Evolutionary conservation across 1,139 yeast genomes (phyloP), one percentile per base, ranked within the genome.

Genomic region (Hyphopichia pseudoburtonii): DNA sequence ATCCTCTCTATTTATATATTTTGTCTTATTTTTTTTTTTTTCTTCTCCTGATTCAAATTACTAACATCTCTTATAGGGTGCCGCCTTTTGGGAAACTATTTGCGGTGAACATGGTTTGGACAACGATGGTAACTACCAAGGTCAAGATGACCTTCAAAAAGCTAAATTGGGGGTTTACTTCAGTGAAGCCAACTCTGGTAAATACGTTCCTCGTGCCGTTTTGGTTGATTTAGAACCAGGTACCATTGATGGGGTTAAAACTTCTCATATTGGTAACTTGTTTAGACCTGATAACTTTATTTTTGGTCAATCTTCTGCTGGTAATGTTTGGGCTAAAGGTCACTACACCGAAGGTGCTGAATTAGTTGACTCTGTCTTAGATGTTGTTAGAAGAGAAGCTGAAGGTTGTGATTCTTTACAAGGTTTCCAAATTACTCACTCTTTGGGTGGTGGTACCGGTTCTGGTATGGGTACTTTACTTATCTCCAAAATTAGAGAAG

Each of bases 71-170:
- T 17, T 36, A 12, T 50, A 79, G 85, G 96, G 97, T 68, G 95
- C 96, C 51, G 96, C 96, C 42, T 88, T 88, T 62, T 88, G 97
- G 97, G 95, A 90, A 71, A 88, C 97, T 38, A 92, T 92, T 57
- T 85, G 95, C 71, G 94, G 88, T 47, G 98, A 92, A 68, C 98
- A 92, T 59, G 97, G 97, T 33, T 78, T 92, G 57, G 97, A 88
- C 60, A 76, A 76, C 53, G 75, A 81, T 47, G 98, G 98, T 46
- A 80, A 73, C 61, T 83, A 80, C 60, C 82, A 79, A 41, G 89
- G 90, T 14, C 65, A 66, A 22, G 78, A 80, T 43, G 88, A 82
- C 42, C 66, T 83, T 50, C 89, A 84, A 66, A 82, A 66, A 51
- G 60, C 79, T 26, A 77, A 78, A 55, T 65, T 71, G 43, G 69